Percentiles rank a stretch among this genome's conserved stretches.
Conservation (phyloP, 768 basidiomycete genomes). For the Rhodotorula kratochvilovae region DNA sequence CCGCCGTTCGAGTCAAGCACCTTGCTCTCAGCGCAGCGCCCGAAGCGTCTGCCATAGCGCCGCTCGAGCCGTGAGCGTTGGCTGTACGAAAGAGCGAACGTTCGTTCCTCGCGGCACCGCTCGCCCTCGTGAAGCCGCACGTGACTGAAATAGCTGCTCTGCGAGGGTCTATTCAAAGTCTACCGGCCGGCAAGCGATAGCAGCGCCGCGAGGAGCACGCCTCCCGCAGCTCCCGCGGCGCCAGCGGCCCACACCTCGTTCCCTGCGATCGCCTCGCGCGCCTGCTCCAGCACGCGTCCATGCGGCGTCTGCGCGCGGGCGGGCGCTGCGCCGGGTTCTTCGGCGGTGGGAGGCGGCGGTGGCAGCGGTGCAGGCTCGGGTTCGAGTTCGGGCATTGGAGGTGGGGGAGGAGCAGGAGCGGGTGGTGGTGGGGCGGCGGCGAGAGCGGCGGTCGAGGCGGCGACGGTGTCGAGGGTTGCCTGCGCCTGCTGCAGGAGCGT, state of each 20-base stretch:
- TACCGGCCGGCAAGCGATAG: background rate
- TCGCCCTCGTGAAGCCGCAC: background rate
- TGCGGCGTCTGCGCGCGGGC: background rate
- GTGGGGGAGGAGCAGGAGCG: background rate
- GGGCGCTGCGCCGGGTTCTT: background rate
- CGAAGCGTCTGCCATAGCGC: background rate
- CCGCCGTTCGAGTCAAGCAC: background rate
- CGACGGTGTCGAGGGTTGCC: slow-evolving; percentile 24
- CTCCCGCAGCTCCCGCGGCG: slow-evolving; percentile 10
- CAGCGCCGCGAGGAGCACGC: slow-evolving; percentile 1
- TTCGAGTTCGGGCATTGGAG: background rate
- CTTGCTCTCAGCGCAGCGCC: background rate
- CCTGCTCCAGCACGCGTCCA: background rate
- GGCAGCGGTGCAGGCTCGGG: too few relatives aligned
- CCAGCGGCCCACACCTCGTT: slow-evolving; percentile 16
- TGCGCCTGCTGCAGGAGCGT: slow-evolving; percentile 27
- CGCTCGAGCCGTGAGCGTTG: background rate
- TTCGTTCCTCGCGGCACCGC: too few relatives aligned
- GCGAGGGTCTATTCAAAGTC: background rate
- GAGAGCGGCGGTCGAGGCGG: background rate
- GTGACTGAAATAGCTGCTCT: background rate
- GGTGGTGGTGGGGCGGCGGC: background rate
- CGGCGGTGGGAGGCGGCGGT: background rate
- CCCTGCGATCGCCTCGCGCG: background rate
- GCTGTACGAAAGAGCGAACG: background rate